Percentiles rank a stretch among this genome's conserved stretches.
These are phyloP conservation scores for Candida sanyaensis DNA, from an alignment of 1,139 yeast species.

Conservation along the genomic window DNA sequence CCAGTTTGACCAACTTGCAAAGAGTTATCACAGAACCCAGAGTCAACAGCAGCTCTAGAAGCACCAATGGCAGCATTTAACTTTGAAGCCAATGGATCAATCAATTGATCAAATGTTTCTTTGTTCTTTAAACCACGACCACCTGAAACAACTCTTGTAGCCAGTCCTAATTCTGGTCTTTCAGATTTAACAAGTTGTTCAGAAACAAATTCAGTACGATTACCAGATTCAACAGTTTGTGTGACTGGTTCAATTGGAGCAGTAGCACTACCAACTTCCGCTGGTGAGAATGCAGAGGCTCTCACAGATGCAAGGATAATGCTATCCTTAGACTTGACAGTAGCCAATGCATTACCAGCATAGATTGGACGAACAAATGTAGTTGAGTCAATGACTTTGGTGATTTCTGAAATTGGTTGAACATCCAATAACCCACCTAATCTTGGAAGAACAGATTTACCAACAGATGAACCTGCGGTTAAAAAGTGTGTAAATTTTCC, in stretches of 20 bases:
- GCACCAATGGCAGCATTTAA: slow-evolving; percentile 96
- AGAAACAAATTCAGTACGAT: slow-evolving; percentile 59
- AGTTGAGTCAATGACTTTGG: slow-evolving; percentile 60
- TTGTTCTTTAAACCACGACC: slow-evolving; percentile 93
- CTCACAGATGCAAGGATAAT: slow-evolving; percentile 74
- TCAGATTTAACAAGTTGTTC: slow-evolving; percentile 76
- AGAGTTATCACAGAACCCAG: slow-evolving; percentile 96
- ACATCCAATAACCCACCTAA: slow-evolving; percentile 81
- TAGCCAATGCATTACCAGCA: slow-evolving; percentile 92
- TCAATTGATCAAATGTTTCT: slow-evolving; percentile 76
- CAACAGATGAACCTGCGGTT: slow-evolving; percentile 81
- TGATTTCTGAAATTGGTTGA: slow-evolving; percentile 86
- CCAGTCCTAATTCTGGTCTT: slow-evolving; percentile 90
- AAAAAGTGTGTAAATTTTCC: slow-evolving; percentile 64
- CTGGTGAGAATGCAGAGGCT: slow-evolving; percentile 79
- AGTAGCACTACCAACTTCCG: slow-evolving; percentile 39
- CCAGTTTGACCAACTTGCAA: slow-evolving; percentile 98
- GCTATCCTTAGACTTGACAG: slow-evolving; percentile 71
- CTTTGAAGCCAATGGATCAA: slow-evolving; percentile 83
- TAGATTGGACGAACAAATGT: slow-evolving; percentile 92
- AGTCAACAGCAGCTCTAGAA: slow-evolving; percentile 96
- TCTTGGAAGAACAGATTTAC: slow-evolving; percentile 86
- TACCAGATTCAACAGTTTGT: slow-evolving; percentile 31
- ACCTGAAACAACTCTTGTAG: slow-evolving; percentile 80
- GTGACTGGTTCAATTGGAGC: slow-evolving; percentile 55